These are phyloP conservation scores for Pseudocercospora fijiensis DNA, from an alignment of 2,329 filamentous ascomycete genomes.

Conservation along the genomic window DNA sequence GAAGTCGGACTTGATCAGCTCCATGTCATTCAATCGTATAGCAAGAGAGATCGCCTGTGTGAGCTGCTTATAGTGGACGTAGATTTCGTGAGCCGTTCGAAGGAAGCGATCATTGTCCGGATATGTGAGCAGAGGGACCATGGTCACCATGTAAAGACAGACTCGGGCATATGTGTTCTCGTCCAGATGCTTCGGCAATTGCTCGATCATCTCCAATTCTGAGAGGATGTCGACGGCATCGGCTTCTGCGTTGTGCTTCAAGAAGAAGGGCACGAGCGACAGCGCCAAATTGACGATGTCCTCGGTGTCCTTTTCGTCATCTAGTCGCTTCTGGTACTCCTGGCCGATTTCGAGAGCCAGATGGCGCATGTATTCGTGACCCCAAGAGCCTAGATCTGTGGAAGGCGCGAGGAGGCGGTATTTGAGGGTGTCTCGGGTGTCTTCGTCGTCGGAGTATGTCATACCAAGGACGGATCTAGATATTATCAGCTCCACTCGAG, in stretches of 20 bases:
- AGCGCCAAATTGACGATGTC: slow-evolving; percentile 84
- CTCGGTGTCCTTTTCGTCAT: slow-evolving; percentile 77
- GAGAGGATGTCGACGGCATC: slow-evolving; percentile 97
- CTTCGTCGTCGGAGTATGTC: slow-evolving; percentile 91
- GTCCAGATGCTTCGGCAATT: slow-evolving; percentile 85
- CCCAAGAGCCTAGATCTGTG: slow-evolving; percentile 93
- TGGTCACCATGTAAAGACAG: slow-evolving; percentile 97
- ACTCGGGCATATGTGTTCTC: slow-evolving; percentile 91
- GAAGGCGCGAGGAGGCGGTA: slow-evolving; percentile 88
- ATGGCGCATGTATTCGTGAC: slow-evolving; percentile 96
- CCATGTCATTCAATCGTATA: slow-evolving; percentile 82
- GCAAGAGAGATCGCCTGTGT: slow-evolving; percentile 92
- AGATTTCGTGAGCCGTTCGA: slow-evolving; percentile 87
- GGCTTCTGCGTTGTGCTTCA: slow-evolving; percentile 96
- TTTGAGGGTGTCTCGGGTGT: slow-evolving; percentile 92
- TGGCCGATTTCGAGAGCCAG: slow-evolving; percentile 93
- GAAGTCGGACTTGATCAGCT: slow-evolving; percentile 77
- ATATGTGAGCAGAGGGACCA: slow-evolving; percentile 96
- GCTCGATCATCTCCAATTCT: slow-evolving; percentile 94
- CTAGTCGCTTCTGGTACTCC: slow-evolving; percentile 84
- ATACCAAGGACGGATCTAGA: slow-evolving; percentile 82
- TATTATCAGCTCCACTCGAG: neutral
- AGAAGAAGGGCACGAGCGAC: slow-evolving; percentile 85
- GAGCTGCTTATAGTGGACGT: slow-evolving; percentile 87
- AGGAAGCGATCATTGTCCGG: slow-evolving; percentile 97